A percentile compares a stretch with the other conserved stretches of the same genome.
These are phyloP conservation scores for Phalaenopsis hybrid DNA, from an alignment of 116 monocot species.

Conservation along the genomic window DNA sequence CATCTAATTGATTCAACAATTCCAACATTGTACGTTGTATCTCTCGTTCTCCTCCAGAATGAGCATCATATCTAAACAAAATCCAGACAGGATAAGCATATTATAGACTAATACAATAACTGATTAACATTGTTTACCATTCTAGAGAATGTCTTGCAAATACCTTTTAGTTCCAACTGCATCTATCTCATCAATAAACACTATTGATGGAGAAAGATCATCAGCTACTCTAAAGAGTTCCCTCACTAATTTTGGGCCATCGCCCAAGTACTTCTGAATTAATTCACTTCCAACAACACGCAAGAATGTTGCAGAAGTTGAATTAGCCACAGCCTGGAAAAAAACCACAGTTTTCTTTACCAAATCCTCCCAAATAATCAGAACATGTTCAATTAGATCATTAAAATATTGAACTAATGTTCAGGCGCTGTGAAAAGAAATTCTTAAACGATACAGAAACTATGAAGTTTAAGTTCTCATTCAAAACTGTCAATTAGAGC, in stretches of 20 bases:
- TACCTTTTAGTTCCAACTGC: constrained; percentile 65
- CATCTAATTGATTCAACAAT: constrained; percentile 61
- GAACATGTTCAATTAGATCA: not conserved
- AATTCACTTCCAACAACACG: constrained; percentile 71
- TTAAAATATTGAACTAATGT: not conserved
- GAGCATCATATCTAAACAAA: constrained; percentile 56
- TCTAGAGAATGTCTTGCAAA: not conserved
- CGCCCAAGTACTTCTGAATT: constrained; percentile 78
- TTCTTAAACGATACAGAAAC: not conserved
- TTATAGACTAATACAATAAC: not conserved
- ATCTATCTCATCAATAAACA: constrained; percentile 97
- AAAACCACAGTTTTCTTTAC: not conserved
- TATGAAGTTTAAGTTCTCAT: not conserved
- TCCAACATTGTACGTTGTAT: constrained; percentile 71
- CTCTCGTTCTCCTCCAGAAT: constrained; percentile 66
- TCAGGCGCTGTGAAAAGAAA: not conserved
- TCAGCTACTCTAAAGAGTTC: constrained; percentile 93
- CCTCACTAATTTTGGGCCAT: constrained; percentile 92
- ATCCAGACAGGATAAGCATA: not conserved
- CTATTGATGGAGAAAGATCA: constrained; percentile 93
- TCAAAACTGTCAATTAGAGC: not conserved
- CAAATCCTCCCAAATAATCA: too few species aligned
- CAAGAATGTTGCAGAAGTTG: constrained; percentile 83
- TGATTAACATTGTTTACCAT: not conserved
- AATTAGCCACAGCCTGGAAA: constrained; percentile 68